Conservation (phyloP, 495 filamentous ascomycete genomes). For the Cladorrhinum samala region DNA sequence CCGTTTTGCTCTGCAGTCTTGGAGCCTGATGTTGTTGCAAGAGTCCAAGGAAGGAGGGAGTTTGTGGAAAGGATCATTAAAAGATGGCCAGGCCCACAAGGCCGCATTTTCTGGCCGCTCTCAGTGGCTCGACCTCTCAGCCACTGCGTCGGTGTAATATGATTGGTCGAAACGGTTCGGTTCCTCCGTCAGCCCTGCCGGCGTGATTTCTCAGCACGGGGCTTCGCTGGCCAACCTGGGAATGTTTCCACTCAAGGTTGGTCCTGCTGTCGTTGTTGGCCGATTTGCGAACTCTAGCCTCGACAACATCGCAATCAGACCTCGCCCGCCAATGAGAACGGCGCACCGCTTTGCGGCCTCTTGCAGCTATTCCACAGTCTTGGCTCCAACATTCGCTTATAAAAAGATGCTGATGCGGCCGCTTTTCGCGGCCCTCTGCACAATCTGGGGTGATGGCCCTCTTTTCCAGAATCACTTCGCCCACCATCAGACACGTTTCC, state of each 20-base stretch:
- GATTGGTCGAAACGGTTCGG: not conserved
- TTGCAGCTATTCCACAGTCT: not conserved
- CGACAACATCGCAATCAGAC: not conserved
- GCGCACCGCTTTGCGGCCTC: too few relatives aligned
- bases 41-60: too few relatives aligned
- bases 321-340: not conserved
- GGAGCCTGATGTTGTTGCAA: too few relatives aligned
- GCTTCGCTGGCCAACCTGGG: too few relatives aligned
- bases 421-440: slow-evolving; percentile 7
- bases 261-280: too few relatives aligned
- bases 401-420: slow-evolving; percentile 10
- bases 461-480: not conserved
- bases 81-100: slow-evolving; percentile 1
- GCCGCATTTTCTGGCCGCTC: not conserved
- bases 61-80: not conserved
- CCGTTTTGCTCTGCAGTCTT: too few relatives aligned
- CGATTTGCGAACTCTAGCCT: not conserved
- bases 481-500: too few relatives aligned
- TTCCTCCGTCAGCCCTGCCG: not conserved
- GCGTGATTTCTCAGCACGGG: not conserved
- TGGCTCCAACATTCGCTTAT: slow-evolving; percentile 1
- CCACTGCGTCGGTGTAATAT: not conserved
- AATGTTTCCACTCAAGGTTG: too few relatives aligned
- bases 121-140: slow-evolving; percentile 3
- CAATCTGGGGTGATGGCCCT: too few relatives aligned